Evolutionary conservation across 1,284 basidiomycete species (phyloP).

Genomic region (Anthracocystis setariae): DNA sequence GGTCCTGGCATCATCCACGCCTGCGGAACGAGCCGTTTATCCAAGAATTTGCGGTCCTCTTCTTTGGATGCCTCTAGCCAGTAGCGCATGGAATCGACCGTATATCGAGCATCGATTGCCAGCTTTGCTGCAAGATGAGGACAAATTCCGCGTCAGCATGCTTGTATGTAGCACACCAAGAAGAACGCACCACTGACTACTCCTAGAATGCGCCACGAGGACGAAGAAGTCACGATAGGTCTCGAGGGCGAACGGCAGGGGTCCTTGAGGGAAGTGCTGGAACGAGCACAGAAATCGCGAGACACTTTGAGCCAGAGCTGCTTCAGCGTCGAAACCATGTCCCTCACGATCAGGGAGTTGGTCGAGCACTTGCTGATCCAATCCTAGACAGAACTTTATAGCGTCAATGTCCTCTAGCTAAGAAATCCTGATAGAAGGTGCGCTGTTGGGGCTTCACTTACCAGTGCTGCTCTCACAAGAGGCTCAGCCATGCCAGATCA

Average conservation of each 20-base stretch:
- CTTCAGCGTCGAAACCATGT: neutral
- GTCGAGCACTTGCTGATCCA: slow-evolving; percentile 17
- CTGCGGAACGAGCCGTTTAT: slow-evolving; percentile 3
- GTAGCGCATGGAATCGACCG: slow-evolving; percentile 19
- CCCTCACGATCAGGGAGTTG: neutral
- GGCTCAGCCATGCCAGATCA: slow-evolving; percentile 9
- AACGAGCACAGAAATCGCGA: slow-evolving; percentile 21
- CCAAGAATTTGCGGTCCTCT: slow-evolving; percentile 4
- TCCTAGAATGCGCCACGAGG: slow-evolving; percentile 21
- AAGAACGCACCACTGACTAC: slow-evolving; percentile 10
- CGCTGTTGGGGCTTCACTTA: neutral
- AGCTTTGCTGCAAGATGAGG: slow-evolving; percentile 3
- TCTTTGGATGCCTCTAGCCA: slow-evolving; percentile 15
- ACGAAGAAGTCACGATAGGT: slow-evolving; percentile 25
- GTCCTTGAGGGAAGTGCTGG: slow-evolving; percentile 11
- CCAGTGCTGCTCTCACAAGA: slow-evolving; percentile 33
- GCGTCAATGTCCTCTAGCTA: too few relatives aligned
- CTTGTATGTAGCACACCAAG: neutral
- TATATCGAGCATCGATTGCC: slow-evolving; percentile 22
- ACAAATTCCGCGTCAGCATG: neutral
- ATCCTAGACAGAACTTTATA: neutral
- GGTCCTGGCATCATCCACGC: slow-evolving; percentile 10
- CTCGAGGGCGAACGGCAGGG: slow-evolving; percentile 12
- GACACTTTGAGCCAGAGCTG: slow-evolving; percentile 7
- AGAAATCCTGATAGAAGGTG: neutral